Evolutionary conservation across 1,284 basidiomycete genomes (phyloP).

Genomic region (Anthracocystis walkeri): DNA sequence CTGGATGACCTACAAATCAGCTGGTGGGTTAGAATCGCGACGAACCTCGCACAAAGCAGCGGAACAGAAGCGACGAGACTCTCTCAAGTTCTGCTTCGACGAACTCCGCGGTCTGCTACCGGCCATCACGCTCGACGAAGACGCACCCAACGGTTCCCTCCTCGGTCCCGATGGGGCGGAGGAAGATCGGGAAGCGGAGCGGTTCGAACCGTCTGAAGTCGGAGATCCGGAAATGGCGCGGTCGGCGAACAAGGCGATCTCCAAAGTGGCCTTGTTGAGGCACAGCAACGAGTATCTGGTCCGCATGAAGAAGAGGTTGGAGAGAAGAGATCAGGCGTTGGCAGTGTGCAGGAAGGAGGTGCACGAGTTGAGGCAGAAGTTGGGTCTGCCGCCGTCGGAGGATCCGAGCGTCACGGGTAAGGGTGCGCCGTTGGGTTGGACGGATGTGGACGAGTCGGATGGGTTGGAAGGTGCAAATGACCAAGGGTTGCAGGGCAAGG

Average conservation of each 20-base stretch:
- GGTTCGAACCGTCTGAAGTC: slow-evolving; percentile 49
- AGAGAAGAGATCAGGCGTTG: slow-evolving; percentile 86
- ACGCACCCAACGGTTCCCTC: slow-evolving; percentile 63
- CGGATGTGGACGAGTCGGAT: slow-evolving; percentile 15
- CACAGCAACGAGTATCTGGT: slow-evolving; percentile 89
- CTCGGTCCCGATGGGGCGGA: slow-evolving; percentile 63
- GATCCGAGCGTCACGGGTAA: slow-evolving; percentile 41
- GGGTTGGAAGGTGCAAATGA: slow-evolving; percentile 1
- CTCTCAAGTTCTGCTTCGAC: slow-evolving; percentile 94
- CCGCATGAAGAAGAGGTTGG: slow-evolving; percentile 80
- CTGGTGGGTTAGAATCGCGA: slow-evolving; percentile 72
- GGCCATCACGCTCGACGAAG: slow-evolving; percentile 65
- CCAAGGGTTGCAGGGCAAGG: slow-evolving; percentile 4
- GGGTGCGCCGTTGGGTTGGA: slow-evolving; percentile 35
- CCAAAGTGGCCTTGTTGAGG: slow-evolving; percentile 89
- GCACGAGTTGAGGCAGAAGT: slow-evolving; percentile 73
- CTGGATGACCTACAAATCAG: slow-evolving; percentile 56
- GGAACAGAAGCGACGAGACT: slow-evolving; percentile 95
- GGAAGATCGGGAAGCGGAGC: slow-evolving; percentile 63
- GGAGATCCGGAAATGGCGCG: slow-evolving; percentile 50
- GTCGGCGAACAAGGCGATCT: slow-evolving; percentile 79
- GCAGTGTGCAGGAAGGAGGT: slow-evolving; percentile 79
- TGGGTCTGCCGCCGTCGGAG: slow-evolving; percentile 56
- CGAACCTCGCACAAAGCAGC: slow-evolving; percentile 96
- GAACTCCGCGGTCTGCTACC: slow-evolving; percentile 89